phyloP scores from a whole-genome alignment of 257 asterid species.

The Primulina huaijiensis region DNA sequence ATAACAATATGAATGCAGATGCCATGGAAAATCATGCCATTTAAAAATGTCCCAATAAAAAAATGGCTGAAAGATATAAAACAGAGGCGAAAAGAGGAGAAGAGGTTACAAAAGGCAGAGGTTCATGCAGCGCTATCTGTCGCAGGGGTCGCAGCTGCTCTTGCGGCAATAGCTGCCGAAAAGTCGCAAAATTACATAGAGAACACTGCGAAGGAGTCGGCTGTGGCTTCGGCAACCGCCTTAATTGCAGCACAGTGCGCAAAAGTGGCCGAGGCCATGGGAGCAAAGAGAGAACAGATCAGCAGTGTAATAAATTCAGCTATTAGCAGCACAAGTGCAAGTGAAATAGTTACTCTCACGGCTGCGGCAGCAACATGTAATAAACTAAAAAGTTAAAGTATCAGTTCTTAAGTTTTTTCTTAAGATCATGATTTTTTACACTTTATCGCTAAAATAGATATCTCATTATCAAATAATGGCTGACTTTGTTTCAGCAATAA shows the following conservation, averaged over 20 bases:
- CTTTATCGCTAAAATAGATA: not conserved
- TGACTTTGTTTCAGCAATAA: slow-evolving; percentile 54
- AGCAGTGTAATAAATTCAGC: slow-evolving; percentile 66
- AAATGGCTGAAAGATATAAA: slow-evolving; percentile 86
- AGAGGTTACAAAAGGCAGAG: slow-evolving; percentile 77
- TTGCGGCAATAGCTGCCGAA: slow-evolving; percentile 85
- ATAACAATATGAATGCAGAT: slow-evolving; percentile 39
- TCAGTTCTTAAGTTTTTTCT: not conserved
- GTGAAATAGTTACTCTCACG: slow-evolving; percentile 66
- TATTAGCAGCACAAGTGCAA: slow-evolving; percentile 50
- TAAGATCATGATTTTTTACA: not conserved
- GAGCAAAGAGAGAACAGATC: slow-evolving; percentile 80
- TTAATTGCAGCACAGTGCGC: slow-evolving; percentile 91
- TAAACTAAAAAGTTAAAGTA: not conserved
- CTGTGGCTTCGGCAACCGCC: slow-evolving; percentile 84
- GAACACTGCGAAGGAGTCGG: slow-evolving; percentile 46
- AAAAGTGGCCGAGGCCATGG: slow-evolving; percentile 91
- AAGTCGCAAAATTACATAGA: slow-evolving; percentile 35
- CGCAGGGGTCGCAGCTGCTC: slow-evolving; percentile 90
- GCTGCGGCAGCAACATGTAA: slow-evolving; percentile 90
- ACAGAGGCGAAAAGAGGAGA: slow-evolving; percentile 67
- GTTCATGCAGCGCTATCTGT: slow-evolving; percentile 91
- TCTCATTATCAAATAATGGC: slow-evolving; percentile 3
- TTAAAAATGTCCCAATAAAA: slow-evolving; percentile 61
- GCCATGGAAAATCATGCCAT: slow-evolving; percentile 66